phyloP scores from a whole-genome alignment of 345 rosid genomes.

The Nephelium lappaceum region DNA sequence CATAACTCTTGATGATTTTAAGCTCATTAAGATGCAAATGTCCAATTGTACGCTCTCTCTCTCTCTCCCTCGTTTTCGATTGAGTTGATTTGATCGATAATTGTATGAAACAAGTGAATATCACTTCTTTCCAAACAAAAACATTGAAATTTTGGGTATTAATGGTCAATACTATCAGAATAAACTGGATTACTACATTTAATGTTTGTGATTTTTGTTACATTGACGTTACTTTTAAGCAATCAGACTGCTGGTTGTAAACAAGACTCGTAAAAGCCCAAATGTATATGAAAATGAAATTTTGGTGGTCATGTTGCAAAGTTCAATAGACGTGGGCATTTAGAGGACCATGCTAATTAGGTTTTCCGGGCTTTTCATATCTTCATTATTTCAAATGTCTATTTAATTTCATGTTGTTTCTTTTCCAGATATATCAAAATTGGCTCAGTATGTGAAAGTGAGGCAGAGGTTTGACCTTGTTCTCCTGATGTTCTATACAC shows the following conservation, averaged over 20 bases:
- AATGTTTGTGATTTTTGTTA: neutral
- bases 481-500: conserved; percentile 9
- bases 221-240: neutral
- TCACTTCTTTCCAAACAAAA: neutral
- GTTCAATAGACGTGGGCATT: neutral
- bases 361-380: neutral
- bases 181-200: neutral
- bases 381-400: neutral
- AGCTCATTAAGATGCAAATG: conserved; percentile 87
- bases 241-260: neutral
- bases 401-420: conserved; percentile 21
- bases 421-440: conserved; percentile 66
- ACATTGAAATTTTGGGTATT: neutral
- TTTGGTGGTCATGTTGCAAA: neutral
- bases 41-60: conserved; percentile 53
- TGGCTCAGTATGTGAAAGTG: conserved; percentile 87
- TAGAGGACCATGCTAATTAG: neutral
- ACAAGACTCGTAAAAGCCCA: neutral
- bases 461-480: conserved; percentile 79
- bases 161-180: neutral
- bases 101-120: neutral
- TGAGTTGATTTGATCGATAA: neutral
- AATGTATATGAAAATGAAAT: neutral
- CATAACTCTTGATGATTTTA: conserved; percentile 81
- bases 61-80: neutral